Evolutionary conservation across 129 eudicot species (phyloP).

Genomic region (Escallonia herrerae): DNA sequence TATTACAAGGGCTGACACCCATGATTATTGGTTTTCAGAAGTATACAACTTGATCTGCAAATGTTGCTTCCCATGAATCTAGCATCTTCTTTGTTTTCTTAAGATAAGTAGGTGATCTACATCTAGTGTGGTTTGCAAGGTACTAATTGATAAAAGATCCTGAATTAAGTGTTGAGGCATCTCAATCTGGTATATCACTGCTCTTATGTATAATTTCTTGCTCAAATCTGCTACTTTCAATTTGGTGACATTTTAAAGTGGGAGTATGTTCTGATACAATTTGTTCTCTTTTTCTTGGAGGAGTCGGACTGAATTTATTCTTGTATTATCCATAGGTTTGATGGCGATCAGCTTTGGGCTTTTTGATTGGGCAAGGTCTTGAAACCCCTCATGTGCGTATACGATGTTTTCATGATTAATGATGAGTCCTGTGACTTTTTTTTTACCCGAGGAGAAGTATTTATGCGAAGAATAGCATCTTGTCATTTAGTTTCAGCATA

Average conservation of each 20-base stretch:
- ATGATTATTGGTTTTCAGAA: too few species aligned
- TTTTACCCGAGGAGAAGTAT: neutral
- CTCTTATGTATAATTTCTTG: neutral
- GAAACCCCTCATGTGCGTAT: constrained; percentile 78
- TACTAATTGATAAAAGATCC: neutral
- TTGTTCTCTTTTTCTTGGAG: neutral
- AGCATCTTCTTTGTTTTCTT: too few species aligned
- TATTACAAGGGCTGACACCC: too few species aligned
- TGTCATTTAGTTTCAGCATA: neutral
- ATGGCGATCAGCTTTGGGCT: constrained; percentile 61
- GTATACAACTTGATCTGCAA: too few species aligned
- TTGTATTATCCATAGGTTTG: constrained; percentile 27
- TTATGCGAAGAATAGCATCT: neutral
- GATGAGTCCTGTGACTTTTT: neutral
- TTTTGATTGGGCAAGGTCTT: constrained; percentile 86
- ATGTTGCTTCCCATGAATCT: too few species aligned
- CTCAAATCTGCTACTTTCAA: neutral
- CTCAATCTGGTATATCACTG: neutral
- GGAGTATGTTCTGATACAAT: neutral
- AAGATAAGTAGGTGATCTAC: too few species aligned
- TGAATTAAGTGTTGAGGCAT: neutral
- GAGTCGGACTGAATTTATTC: constrained; percentile 5
- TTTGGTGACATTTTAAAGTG: neutral
- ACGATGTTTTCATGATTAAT: constrained; percentile 7
- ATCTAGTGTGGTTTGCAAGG: too few species aligned